Base-by-base conservation (phyloP, 805 yeast species). In the Ogataea pini region DNA sequence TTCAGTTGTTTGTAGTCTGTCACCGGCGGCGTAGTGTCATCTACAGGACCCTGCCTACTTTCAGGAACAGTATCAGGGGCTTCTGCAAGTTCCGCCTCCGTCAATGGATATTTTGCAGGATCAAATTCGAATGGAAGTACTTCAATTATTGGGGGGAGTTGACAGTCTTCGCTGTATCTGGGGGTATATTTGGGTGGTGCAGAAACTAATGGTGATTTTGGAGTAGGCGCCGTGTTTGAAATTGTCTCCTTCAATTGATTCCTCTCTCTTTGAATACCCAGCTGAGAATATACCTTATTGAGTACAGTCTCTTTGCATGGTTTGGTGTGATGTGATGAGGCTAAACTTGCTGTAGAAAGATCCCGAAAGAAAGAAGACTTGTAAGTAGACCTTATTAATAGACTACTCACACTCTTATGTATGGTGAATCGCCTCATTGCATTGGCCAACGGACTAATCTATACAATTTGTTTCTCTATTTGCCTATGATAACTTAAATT, bases 1-100 rank as follows among this genome's bases (percentile, higher is more conserved):
- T 52, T 61, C 17, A 63, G 33, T 12, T 56, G 34, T 14, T 22
- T 49, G 27, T 42, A 40, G 22, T 44, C 36, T 5, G 27, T 17
- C 16, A 48, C 56, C n/a, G 46, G 43, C 22, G 60, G 57, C 2
- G 57, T 51, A 2, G 42, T 14, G 1, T 20, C 33, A 2, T 53
- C 50, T 2, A 58, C 56, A 4, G 42, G 47, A 7, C 54, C 51
- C 13, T 19, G 41, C 2, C 31, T 36, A 1, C 64, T 55, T 16
- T 54, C 57, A 2, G 59, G 56, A 13, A 56, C 42, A 8, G 33
- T 22, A 14, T 40, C 27, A 1, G 54, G 56, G 4, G 56, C 61
- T 7, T 20, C 27, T 2, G 29, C 22, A 22, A 63, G 12, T 16
- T 59, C 58, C 12, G 46, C 29, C 7, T 43, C 28, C 2, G 50